These are phyloP conservation scores for Lithocarpus polystachyus DNA, from an alignment of 306 rosid species.

Conservation along the genomic window DNA sequence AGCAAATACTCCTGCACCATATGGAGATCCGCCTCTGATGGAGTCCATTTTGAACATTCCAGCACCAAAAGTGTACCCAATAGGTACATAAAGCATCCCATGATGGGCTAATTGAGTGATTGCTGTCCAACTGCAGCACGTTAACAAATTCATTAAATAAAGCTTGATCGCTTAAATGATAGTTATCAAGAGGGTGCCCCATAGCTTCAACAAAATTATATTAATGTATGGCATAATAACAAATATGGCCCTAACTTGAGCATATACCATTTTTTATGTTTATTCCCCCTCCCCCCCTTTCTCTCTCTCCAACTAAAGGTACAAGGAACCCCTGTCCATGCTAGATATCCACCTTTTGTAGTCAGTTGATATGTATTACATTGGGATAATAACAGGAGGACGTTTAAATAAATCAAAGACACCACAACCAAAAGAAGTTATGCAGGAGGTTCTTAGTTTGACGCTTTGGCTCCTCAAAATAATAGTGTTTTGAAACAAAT, in stretches of 20 bases:
- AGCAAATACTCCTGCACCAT: conserved; percentile 69
- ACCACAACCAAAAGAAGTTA: background rate
- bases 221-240: background rate
- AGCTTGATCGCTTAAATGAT: conserved; percentile 14
- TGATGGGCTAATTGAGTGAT: conserved; percentile 77
- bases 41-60: conserved; percentile 63
- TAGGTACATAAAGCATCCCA: conserved; percentile 81
- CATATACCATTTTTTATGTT: background rate
- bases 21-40: conserved; percentile 74
- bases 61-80: conserved; percentile 71
- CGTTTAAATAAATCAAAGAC: background rate
- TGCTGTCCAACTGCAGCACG: conserved; percentile 76
- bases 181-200: background rate
- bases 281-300: background rate
- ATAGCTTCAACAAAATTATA: background rate
- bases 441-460: background rate
- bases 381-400: background rate
- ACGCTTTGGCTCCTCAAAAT: background rate
- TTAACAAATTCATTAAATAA: background rate
- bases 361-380: background rate
- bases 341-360: background rate
- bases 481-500: background rate
- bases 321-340: background rate
- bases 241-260: background rate
- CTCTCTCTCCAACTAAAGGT: background rate